Conservation (phyloP, 2,329 filamentous ascomycete genomes). For the Alternaria brassicae region DNA sequence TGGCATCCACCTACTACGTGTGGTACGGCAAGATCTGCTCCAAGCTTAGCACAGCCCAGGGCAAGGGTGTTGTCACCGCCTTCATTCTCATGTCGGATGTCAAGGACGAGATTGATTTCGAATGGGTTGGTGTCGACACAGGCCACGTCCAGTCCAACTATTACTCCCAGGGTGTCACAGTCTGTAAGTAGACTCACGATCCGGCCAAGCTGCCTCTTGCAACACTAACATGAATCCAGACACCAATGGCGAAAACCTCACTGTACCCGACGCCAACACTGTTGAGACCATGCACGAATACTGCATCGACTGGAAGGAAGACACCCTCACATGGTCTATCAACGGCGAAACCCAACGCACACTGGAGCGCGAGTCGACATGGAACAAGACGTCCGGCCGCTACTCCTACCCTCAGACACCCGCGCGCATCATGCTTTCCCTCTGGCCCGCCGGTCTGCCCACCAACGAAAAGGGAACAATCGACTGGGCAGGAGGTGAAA, state of each 20-base stretch:
- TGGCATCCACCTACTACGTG: constrained; percentile 85
- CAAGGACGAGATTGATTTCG: constrained; percentile 98
- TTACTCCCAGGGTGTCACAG: constrained; percentile 92
- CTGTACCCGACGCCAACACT: constrained; percentile 65
- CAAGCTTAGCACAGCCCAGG: constrained; percentile 82
- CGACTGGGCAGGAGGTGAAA: constrained; percentile 87
- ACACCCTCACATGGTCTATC: constrained; percentile 83
- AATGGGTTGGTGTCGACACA: constrained; percentile 86
- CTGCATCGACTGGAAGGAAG: constrained; percentile 90
- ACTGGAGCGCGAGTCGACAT: constrained; percentile 78
- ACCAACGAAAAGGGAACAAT: constrained; percentile 85
- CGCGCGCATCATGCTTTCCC: constrained; percentile 86
- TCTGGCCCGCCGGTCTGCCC: constrained; percentile 89
- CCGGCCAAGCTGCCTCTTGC: background rate
- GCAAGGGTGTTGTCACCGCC: constrained; percentile 89
- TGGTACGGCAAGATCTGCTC: constrained; percentile 97
- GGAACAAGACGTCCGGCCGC: constrained; percentile 80
- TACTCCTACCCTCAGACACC: constrained; percentile 93
- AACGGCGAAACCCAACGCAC: constrained; percentile 81
- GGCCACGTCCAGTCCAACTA: constrained; percentile 87
- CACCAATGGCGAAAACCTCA: constrained; percentile 75
- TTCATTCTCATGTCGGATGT: constrained; percentile 96
- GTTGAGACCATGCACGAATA: constrained; percentile 84
- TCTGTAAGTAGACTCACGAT: constrained; percentile 69
- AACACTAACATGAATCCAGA: constrained; percentile 60